These are phyloP conservation scores for Aspergillus intermedius DNA, from an alignment of 2,329 filamentous ascomycete genomes.

Conservation along the genomic window DNA sequence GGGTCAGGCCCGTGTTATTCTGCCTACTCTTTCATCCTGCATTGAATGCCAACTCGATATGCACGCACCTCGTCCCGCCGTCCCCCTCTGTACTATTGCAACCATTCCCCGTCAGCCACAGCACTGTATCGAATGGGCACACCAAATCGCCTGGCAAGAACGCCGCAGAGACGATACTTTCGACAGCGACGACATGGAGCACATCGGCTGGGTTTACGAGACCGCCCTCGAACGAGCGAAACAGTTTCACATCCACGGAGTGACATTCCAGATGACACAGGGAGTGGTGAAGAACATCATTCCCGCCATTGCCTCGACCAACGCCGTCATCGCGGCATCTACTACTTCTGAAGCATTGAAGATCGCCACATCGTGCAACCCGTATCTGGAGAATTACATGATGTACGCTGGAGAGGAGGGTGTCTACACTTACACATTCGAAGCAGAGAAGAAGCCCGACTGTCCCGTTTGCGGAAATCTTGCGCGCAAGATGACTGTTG, in stretches of 20 bases:
- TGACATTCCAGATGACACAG: constrained; percentile 93
- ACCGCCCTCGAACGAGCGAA: constrained; percentile 73
- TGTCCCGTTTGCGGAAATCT: constrained; percentile 89
- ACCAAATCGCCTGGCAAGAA: constrained; percentile 94
- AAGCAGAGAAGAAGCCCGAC: constrained; percentile 87
- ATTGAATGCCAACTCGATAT: constrained; percentile 98
- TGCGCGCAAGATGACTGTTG: constrained; percentile 66
- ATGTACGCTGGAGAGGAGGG: constrained; percentile 97
- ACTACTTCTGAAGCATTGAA: constrained; percentile 98
- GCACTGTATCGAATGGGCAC: constrained; percentile 98
- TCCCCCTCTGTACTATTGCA: constrained; percentile 91
- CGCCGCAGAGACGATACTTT: constrained; percentile 75
- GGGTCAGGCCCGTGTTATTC: constrained; percentile 85
- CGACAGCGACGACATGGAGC: constrained; percentile 92
- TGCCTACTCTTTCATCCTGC: constrained; percentile 88
- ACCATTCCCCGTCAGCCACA: constrained; percentile 95
- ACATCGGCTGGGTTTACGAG: constrained; percentile 93
- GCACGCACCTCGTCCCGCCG: constrained; percentile 94
- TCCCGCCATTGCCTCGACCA: constrained; percentile 93
- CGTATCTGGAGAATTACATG: constrained; percentile 90
- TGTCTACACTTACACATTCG: constrained; percentile 96
- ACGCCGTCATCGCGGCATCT: constrained; percentile 89
- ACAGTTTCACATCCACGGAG: constrained; percentile 84
- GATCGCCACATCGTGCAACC: constrained; percentile 75
- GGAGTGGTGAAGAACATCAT: constrained; percentile 99